These are phyloP conservation scores for Plasmodium reichenowi DNA, from an alignment of 169 alveolate genomes.

Conservation along the genomic window DNA sequence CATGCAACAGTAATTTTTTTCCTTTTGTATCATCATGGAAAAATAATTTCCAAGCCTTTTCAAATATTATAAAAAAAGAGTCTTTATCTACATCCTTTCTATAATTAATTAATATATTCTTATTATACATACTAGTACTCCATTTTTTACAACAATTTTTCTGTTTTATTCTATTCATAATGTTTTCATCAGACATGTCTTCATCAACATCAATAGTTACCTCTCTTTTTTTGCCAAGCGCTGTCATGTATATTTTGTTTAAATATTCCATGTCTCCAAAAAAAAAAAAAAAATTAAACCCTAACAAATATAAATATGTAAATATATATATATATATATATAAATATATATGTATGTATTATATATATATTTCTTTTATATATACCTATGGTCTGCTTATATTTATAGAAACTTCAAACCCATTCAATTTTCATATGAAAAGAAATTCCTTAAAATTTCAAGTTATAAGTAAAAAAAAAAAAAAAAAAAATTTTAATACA, in stretches of 20 bases:
- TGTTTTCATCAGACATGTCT: conserved; percentile 10
- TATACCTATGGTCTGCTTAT: too few relatives aligned
- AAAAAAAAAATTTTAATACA: too few relatives aligned
- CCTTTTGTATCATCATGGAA: conserved; percentile 33
- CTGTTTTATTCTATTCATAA: conserved; percentile 14
- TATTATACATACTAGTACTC: conserved; percentile 46
- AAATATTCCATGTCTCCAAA: conserved; percentile 25
- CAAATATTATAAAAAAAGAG: conserved; percentile 40
- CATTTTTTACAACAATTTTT: conserved; percentile 71
- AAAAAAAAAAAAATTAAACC: conserved; percentile 10
- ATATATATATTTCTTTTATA: too few relatives aligned
- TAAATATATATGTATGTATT: too few relatives aligned
- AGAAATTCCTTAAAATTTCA: too few relatives aligned
- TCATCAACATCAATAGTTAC: neutral
- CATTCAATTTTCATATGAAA: too few relatives aligned
- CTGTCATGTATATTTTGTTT: conserved; percentile 14
- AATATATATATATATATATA: too few relatives aligned
- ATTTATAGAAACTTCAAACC: too few relatives aligned
- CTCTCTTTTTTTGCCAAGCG: neutral
- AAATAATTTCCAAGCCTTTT: conserved; percentile 24
- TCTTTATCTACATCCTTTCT: conserved; percentile 47
- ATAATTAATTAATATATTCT: conserved; percentile 13
- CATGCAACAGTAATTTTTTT: conserved; percentile 7
- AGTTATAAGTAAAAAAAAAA: too few relatives aligned
- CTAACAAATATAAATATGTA: neutral